These are phyloP conservation scores for Centaurea solstitialis DNA, from an alignment of 129 eudicot genomes.

Conservation along the genomic window DNA sequence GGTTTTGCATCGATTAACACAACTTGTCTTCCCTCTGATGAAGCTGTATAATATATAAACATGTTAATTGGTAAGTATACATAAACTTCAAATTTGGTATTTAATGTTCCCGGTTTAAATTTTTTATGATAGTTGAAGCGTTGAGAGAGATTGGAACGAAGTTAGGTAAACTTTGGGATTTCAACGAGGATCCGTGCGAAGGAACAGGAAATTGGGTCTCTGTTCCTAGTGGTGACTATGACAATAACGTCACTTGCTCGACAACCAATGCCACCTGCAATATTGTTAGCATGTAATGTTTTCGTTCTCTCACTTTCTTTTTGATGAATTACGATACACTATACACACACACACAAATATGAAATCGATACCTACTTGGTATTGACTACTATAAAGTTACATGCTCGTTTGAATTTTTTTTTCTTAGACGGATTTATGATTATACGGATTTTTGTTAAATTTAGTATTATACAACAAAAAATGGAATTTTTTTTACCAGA, in stretches of 20 bases:
- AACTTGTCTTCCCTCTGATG: conserved; percentile 5
- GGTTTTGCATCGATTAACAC: neutral
- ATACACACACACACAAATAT: neutral
- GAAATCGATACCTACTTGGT: too few species aligned
- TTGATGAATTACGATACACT: neutral
- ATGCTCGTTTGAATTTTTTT: too few species aligned
- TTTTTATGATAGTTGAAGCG: conserved; percentile 35
- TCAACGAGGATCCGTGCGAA: conserved; percentile 53
- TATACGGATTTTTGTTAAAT: too few species aligned
- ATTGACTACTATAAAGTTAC: too few species aligned
- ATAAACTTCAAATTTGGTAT: neutral
- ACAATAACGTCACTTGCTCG: conserved; percentile 18
- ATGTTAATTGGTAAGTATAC: neutral
- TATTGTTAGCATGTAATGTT: conserved; percentile 46
- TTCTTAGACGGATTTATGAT: too few species aligned
- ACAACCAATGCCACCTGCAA: conserved; percentile 48
- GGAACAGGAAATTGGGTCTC: conserved; percentile 36
- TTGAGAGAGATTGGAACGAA: conserved; percentile 34
- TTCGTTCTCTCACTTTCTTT: neutral
- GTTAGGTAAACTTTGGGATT: conserved; percentile 54
- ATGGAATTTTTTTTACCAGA: too few species aligned
- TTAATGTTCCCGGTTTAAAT: neutral
- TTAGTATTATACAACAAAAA: too few species aligned
- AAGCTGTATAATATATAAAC: neutral
- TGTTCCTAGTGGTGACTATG: neutral